Evolutionary conservation across 768 basidiomycete species (phyloP), one percentile per base, ranked within the genome.

Genomic region (Podaxis mareebaensis): DNA sequence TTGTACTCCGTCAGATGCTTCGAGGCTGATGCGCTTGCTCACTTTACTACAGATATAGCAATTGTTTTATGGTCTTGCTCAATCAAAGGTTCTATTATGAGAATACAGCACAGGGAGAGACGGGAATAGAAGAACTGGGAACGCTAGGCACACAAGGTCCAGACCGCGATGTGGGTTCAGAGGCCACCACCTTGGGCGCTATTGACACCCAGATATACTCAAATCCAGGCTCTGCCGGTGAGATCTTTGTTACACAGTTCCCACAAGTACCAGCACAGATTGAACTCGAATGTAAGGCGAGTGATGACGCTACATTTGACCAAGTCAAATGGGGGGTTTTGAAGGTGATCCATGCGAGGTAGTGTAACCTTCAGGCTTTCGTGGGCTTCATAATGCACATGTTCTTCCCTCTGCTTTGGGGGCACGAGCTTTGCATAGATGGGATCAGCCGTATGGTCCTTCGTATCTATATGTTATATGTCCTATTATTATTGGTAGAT

Each of bases 1-100:
- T 12, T 26, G 39, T 20, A 7, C 3, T 12, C 60, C n/a, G 22
- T 22, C 22, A 28, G 2, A 15, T 33, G 8, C 30, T 26, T 5
- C 15, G 24, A 30, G 3, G 28, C 53, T 56, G 11, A 33, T 17
- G n/a, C n/a, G n/a, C n/a, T 4, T 38, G 33, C 33, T 33, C 42
- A 15, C 33, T 8, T 3, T 33, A 33, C 12, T 24, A 4, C 30
- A 62, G 61, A 36, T 62, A 62, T 30, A 62, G 53, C 46, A 62
- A 62, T 39, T 55, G 53, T 3, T 62, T 62, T 24, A 62, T 62
- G 61, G 54, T 62, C 26, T 36, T 62, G 24, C 44, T 62, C 8
- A 62, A 62, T 20, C 61, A 62, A 33, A 53, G 61, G 8, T 4
- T 62, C 20, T 49, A 56, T 17, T 53, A 40, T 24, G 59, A 60